Conservation (phyloP, 1,284 basidiomycete species). For the Ustilago trichophora region DNA sequence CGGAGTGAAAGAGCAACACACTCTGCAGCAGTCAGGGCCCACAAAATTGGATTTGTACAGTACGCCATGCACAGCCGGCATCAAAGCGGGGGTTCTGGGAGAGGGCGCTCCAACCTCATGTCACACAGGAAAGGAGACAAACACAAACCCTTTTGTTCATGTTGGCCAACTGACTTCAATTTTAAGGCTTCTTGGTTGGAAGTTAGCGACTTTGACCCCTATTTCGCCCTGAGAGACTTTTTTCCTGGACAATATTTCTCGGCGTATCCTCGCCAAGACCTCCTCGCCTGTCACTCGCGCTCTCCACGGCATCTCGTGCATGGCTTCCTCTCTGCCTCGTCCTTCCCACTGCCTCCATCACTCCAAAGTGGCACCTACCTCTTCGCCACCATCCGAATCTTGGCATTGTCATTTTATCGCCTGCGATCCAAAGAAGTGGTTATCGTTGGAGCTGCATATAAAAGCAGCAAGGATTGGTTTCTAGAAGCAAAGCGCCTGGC, state of each 20-base stretch:
- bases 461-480: not conserved
- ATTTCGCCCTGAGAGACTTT: not conserved
- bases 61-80: not conserved
- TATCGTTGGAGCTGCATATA: not conserved
- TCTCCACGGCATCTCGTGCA: not conserved
- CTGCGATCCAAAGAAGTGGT: too few relatives aligned
- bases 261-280: slow-evolving; percentile 8
- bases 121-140: too few relatives aligned
- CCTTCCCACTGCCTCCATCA: not conserved
- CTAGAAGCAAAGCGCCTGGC: too few relatives aligned
- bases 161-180: too few relatives aligned
- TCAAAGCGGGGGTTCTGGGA: too few relatives aligned
- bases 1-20: too few relatives aligned
- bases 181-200: not conserved
- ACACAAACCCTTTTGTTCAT: too few relatives aligned
- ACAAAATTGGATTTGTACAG: too few relatives aligned
- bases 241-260: not conserved
- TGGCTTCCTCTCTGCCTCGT: not conserved
- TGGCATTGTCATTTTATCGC: not conserved
- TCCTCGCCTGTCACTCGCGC: not conserved
- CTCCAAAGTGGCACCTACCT: not conserved
- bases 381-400: not conserved
- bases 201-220: not conserved
- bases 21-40: too few relatives aligned
- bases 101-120: not conserved